Conservation (phyloP, 2,329 filamentous ascomycete species). For the Cladosporium sphaerospermum region DNA sequence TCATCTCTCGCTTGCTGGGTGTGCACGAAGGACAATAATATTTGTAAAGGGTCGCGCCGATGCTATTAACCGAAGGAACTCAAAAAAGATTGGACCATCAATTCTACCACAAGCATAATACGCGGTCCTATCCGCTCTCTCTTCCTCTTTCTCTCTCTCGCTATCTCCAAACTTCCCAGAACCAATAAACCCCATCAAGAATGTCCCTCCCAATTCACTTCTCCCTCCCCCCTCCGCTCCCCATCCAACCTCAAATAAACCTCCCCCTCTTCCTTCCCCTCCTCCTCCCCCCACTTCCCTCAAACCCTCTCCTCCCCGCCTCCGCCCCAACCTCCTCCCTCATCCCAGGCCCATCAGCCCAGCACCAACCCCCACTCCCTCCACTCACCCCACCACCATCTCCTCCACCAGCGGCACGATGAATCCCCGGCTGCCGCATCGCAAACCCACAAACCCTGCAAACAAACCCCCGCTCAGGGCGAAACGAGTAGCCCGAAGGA, state of each 20-base stretch:
- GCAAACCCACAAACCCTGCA: background rate
- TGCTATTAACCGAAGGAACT: too few species aligned
- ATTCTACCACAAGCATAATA: too few species aligned
- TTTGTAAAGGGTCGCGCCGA: too few species aligned
- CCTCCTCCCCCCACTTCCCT: conserved; percentile 14
- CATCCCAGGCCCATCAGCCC: background rate
- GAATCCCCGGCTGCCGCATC: background rate
- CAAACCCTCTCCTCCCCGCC: background rate
- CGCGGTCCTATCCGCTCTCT: too few species aligned
- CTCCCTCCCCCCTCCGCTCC: background rate
- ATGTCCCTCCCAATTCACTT: background rate
- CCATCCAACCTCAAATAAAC: background rate
- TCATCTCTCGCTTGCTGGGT: too few species aligned
- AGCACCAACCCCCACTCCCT: conserved; percentile 1
- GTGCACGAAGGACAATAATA: too few species aligned
- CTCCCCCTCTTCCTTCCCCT: conserved; percentile 15
- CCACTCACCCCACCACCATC: background rate
- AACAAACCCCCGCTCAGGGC: conserved; percentile 1
- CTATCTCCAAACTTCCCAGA: background rate
- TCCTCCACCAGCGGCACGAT: background rate
- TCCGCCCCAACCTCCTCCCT: background rate
- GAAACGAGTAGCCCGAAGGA: conserved; percentile 2
- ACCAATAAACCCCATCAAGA: background rate
- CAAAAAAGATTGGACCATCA: too few species aligned
- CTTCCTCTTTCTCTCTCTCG: too few species aligned